Evolutionary conservation across 441 rosid species (phyloP), one percentile per base, ranked within the genome.

Genomic region (Euphorbia celastroides): DNA sequence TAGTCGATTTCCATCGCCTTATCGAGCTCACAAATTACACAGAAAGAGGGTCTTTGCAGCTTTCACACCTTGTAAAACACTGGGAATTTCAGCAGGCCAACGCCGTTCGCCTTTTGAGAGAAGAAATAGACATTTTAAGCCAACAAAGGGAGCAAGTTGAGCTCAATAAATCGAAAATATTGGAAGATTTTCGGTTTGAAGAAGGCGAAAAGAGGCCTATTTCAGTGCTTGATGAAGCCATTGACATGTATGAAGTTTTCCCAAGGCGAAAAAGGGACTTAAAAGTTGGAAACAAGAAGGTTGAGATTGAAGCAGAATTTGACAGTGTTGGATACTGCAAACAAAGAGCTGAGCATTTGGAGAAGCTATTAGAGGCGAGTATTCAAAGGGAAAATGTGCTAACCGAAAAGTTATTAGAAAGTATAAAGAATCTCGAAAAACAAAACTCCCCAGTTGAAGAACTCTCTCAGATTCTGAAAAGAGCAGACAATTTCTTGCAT

Each of bases 401-500:
- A 38, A 74, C 76, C 42, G 96, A 86, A 78, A 94, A 88, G 79
- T 62, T 94, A 57, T 78, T 82, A 46, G 99, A 91, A 68, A 88
- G 87, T 74, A 71, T 89, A n/a, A 81, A 80, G 13, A 74, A 82
- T 66, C 65, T 94, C 73, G 99, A 89, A 79, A 84, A 71, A 60
- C 91, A 91, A 48, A 50, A 84, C 36, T 87, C 99, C 0, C 98
- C 98, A 0, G 91, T 89, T 0, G 97, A 94, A 81, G 99, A 94
- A 56, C 70, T 94, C 64, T 84, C 90, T 23, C 92, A 87, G 75
- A 92, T 89, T 75, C 84, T 94, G 36, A 83, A 81, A 38, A 84
- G 99, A 73, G 99, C 99, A 1, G 99, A 94, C 72, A 89, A 91
- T 68, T 94, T 91, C 83, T 77, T 94, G 78, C 99, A 94, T 73